These are phyloP conservation scores for Nemania sp. DNA, from an alignment of 2,329 filamentous ascomycete genomes.

Conservation along the genomic window DNA sequence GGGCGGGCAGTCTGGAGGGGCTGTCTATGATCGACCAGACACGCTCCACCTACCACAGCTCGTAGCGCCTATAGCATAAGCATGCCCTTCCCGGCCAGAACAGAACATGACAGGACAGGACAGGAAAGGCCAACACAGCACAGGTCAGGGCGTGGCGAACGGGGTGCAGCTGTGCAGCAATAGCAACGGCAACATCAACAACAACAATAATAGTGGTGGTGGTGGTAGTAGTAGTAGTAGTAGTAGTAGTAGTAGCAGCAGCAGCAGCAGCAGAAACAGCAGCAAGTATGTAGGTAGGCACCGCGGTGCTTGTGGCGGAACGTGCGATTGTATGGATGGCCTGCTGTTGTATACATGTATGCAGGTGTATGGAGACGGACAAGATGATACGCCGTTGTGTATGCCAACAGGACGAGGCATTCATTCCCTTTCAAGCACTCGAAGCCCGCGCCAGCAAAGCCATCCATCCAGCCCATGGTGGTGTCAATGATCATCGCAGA, in stretches of 20 bases:
- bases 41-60: background rate
- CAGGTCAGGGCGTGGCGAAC: slow-evolving; percentile 41
- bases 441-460: slow-evolving; percentile 13
- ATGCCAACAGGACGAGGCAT: slow-evolving; percentile 39
- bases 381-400: slow-evolving; percentile 38
- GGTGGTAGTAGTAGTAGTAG: too few relatives aligned
- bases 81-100: background rate
- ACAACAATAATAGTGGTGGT: too few relatives aligned
- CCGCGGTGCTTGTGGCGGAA: slow-evolving; percentile 7
- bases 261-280: background rate
- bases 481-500: slow-evolving; percentile 12
- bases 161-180: slow-evolving; percentile 38
- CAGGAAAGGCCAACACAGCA: slow-evolving; percentile 18
- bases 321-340: slow-evolving; percentile 7
- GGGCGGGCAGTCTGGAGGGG: slow-evolving; percentile 18
- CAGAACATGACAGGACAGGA: background rate
- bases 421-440: slow-evolving; percentile 19
- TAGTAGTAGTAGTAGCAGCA: too few relatives aligned
- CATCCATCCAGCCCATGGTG: slow-evolving; percentile 5
- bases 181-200: background rate
- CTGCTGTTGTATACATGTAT: slow-evolving; percentile 15
- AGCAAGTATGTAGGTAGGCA: slow-evolving; percentile 3
- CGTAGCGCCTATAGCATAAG: slow-evolving; percentile 16
- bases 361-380: slow-evolving; percentile 35
- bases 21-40: background rate